Conservation (phyloP, 2,329 filamentous ascomycete genomes). For the Fusarium sp. region DNA sequence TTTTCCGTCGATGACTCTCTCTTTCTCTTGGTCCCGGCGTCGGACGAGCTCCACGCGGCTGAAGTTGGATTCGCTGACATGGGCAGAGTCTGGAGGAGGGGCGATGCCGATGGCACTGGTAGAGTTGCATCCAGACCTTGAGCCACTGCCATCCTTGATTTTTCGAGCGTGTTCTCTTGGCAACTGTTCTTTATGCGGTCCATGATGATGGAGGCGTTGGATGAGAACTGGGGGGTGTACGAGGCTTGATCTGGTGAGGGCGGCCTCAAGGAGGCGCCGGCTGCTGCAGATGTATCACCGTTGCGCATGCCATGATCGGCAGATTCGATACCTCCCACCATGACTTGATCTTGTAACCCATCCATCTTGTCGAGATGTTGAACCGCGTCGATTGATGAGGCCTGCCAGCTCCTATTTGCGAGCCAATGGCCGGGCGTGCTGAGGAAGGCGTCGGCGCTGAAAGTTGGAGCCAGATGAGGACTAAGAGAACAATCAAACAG, state of each 20-base stretch:
- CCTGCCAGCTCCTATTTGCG: slow-evolving; percentile 16
- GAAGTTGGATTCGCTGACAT: slow-evolving; percentile 1
- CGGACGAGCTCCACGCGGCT: slow-evolving; percentile 5
- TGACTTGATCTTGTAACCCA: neutral
- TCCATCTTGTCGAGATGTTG: slow-evolving; percentile 12
- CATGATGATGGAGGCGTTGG: slow-evolving; percentile 44
- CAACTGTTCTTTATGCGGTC: slow-evolving; percentile 38
- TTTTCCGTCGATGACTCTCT: slow-evolving; percentile 27
- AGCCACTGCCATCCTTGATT: neutral
- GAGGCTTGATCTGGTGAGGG: slow-evolving; percentile 15
- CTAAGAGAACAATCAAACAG: neutral
- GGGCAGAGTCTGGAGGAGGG: slow-evolving; percentile 8
- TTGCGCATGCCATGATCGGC: neutral
- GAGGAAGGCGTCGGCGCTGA: neutral
- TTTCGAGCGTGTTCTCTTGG: slow-evolving; percentile 1
- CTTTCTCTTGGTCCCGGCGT: slow-evolving; percentile 46
- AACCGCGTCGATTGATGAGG: neutral
- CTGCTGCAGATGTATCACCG: neutral
- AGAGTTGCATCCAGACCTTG: slow-evolving; percentile 24
- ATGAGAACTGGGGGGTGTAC: slow-evolving; percentile 49
- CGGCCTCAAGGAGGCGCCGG: neutral
- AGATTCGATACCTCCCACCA: neutral
- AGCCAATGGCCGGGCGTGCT: neutral
- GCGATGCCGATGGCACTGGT: slow-evolving; percentile 18
- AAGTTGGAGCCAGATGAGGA: neutral